Evolutionary conservation across 805 yeast genomes (phyloP).

Genomic region (Spencermartinsiella europaea): DNA sequence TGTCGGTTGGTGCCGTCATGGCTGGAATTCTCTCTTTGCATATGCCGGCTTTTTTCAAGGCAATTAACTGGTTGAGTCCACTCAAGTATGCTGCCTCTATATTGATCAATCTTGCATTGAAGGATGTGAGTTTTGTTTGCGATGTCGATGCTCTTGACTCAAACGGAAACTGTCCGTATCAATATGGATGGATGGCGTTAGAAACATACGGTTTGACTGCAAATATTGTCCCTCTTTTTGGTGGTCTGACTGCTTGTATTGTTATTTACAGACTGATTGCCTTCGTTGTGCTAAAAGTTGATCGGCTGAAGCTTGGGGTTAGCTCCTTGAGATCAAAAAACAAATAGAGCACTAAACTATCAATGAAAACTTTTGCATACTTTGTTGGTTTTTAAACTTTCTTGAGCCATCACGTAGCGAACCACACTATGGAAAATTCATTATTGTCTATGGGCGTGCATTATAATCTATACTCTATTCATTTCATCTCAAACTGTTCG

Average conservation of each 20-base stretch:
- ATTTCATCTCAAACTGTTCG: constrained; percentile 1
- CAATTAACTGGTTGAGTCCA: constrained; percentile 73
- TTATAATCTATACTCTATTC: too few relatives aligned
- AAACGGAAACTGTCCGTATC: constrained; percentile 42
- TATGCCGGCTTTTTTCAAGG: constrained; percentile 66
- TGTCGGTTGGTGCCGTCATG: constrained; percentile 74
- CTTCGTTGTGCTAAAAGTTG: constrained; percentile 20
- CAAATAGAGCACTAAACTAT: background rate
- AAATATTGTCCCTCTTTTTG: constrained; percentile 19
- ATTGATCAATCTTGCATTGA: constrained; percentile 56
- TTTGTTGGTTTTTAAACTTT: background rate
- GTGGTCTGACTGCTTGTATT: constrained; percentile 23
- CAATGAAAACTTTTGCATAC: background rate
- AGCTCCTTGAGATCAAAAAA: background rate
- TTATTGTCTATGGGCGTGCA: too few relatives aligned
- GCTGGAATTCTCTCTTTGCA: constrained; percentile 77
- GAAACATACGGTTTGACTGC: constrained; percentile 43
- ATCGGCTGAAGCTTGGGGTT: constrained; percentile 22
- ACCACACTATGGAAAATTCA: too few relatives aligned
- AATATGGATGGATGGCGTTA: constrained; percentile 52
- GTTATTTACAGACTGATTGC: constrained; percentile 27
- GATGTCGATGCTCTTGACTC: constrained; percentile 29
- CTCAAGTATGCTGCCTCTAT: constrained; percentile 64
- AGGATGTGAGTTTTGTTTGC: constrained; percentile 49
- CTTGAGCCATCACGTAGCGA: too few relatives aligned